Evolutionary conservation across 2,329 filamentous ascomycete species (phyloP).

Genomic region (Penicillium sp.): DNA sequence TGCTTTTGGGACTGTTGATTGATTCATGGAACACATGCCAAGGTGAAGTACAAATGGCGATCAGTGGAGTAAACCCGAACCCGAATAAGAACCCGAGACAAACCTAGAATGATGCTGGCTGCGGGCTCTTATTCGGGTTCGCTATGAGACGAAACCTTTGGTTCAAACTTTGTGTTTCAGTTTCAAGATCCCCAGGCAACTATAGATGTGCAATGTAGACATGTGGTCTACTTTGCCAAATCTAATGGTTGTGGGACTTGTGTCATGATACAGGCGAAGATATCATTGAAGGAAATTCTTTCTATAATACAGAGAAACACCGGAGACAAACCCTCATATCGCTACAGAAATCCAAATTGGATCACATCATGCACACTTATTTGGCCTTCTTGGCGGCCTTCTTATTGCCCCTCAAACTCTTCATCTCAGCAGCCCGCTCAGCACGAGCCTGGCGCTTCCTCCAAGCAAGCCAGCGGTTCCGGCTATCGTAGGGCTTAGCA

Average conservation of each 20-base stretch:
- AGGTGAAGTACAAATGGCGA: too few species aligned
- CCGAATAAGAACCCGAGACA: too few species aligned
- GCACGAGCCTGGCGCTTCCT: constrained; percentile 56
- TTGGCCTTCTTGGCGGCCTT: constrained; percentile 41
- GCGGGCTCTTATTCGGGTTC: too few species aligned
- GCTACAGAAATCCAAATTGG: constrained; percentile 23
- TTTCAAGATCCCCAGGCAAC: neutral
- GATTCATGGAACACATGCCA: too few species aligned
- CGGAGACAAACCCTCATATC: constrained; percentile 26
- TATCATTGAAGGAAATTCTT: constrained; percentile 19
- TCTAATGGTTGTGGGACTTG: neutral
- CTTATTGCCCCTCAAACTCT: constrained; percentile 52
- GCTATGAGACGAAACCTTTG: too few species aligned
- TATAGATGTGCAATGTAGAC: neutral
- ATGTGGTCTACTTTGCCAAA: neutral
- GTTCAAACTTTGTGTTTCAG: too few species aligned
- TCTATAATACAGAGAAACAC: constrained; percentile 38
- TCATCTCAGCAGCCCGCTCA: constrained; percentile 54
- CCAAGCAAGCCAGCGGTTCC: constrained; percentile 66
- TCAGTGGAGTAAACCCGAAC: too few species aligned
- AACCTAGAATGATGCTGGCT: too few species aligned
- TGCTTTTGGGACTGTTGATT: too few species aligned
- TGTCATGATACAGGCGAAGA: constrained; percentile 7
- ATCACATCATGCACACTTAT: constrained; percentile 27
- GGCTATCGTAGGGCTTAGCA: constrained; percentile 56